Conservation (phyloP, 441 rosid genomes). For the Theobroma grandiflorum region DNA sequence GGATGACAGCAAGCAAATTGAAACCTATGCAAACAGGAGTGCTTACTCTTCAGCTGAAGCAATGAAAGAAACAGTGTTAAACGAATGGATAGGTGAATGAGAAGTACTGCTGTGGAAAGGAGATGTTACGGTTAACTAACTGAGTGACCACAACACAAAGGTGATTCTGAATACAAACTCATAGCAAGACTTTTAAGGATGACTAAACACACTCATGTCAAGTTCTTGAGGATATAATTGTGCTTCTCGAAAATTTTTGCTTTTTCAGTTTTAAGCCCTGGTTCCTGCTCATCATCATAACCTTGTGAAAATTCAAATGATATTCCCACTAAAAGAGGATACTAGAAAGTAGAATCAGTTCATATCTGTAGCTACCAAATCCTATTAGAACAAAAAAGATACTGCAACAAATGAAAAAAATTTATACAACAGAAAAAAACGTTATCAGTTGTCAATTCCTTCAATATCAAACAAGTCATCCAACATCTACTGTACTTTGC, state of each 20-base stretch:
- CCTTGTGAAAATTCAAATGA: background rate
- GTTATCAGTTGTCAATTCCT: background rate
- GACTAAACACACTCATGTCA: background rate
- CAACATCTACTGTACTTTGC: background rate
- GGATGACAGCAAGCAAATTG: background rate
- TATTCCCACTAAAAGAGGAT: background rate
- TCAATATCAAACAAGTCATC: slow-evolving; percentile 6
- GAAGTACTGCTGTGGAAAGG: background rate
- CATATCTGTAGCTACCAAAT: background rate
- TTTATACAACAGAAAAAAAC: background rate
- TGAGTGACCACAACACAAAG: background rate
- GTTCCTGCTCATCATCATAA: background rate
- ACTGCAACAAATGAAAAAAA: background rate
- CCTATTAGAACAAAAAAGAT: background rate
- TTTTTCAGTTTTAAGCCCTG: background rate
- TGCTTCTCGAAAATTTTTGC: background rate
- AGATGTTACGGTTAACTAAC: background rate
- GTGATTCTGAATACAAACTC: background rate
- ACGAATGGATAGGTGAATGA: background rate
- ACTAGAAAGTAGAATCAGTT: slow-evolving; percentile 6
- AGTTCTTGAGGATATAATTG: background rate
- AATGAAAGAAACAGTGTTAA: background rate
- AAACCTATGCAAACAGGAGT: background rate
- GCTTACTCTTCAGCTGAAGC: slow-evolving; percentile 2
- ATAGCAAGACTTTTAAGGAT: background rate